phyloP scores from a whole-genome alignment of 176 grass and related monocot genomes.

The Carex pumila region DNA sequence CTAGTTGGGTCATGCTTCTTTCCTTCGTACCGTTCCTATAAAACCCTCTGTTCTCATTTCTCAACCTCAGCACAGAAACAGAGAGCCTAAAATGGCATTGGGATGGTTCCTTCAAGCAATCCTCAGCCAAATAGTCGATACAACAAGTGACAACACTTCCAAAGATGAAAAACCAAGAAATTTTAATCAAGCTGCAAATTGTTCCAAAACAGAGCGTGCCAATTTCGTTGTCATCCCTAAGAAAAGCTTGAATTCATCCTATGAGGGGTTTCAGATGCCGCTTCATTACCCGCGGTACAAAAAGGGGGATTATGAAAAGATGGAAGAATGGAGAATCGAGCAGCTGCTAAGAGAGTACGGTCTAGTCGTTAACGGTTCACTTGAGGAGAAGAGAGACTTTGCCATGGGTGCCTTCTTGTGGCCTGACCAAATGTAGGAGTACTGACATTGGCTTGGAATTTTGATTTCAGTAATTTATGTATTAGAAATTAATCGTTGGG shows the following conservation, averaged over 20 bases:
- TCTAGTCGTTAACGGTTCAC: constrained; percentile 39
- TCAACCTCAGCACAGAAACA: neutral
- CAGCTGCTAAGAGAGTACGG: constrained; percentile 50
- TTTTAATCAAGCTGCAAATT: neutral
- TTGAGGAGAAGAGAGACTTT: constrained; percentile 51
- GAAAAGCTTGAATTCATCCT: neutral
- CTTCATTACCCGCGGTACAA: constrained; percentile 37
- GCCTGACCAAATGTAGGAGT: constrained; percentile 30
- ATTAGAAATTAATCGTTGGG: neutral
- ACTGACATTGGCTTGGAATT: neutral
- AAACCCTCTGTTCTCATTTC: neutral
- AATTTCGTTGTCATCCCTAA: neutral
- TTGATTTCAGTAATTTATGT: neutral
- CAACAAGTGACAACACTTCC: neutral
- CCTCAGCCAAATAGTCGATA: constrained; percentile 1
- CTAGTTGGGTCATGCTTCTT: constrained; percentile 23
- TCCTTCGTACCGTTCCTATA: neutral
- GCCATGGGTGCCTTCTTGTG: constrained; percentile 82
- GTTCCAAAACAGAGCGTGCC: neutral
- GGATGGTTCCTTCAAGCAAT: constrained; percentile 15
- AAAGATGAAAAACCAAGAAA: neutral
- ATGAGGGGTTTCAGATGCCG: constrained; percentile 30
- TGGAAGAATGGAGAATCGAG: constrained; percentile 32
- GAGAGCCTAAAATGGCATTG: neutral
- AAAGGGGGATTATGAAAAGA: constrained; percentile 26